phyloP scores from a whole-genome alignment of 805 yeast species.

The Kluyveromyces siamensis region DNA sequence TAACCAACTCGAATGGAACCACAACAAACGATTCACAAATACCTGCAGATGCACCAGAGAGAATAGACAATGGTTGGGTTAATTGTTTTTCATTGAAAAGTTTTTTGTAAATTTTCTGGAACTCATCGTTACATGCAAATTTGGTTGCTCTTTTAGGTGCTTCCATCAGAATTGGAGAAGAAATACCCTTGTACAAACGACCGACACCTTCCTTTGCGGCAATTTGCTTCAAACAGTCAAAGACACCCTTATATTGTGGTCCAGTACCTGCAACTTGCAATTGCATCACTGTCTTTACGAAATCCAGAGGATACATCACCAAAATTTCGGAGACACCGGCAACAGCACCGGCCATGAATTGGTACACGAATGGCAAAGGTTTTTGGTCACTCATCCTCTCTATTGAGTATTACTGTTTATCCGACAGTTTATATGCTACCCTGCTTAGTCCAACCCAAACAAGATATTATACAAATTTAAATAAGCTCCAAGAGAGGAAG shows the following conservation, averaged over 20 bases:
- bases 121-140: slow-evolving; percentile 96
- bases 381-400: slow-evolving; percentile 9
- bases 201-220: slow-evolving; percentile 77
- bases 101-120: slow-evolving; percentile 75
- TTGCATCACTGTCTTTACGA: slow-evolving; percentile 94
- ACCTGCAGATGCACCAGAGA: slow-evolving; percentile 98
- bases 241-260: slow-evolving; percentile 65
- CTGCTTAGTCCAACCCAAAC: neutral
- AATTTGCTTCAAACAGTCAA: slow-evolving; percentile 78
- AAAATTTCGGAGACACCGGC: slow-evolving; percentile 96
- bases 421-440: neutral
- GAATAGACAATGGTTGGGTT: slow-evolving; percentile 75
- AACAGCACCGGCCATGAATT: slow-evolving; percentile 84
- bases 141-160: slow-evolving; percentile 99
- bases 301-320: slow-evolving; percentile 94
- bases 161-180: slow-evolving; percentile 97
- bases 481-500: too few relatives aligned
- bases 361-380: slow-evolving; percentile 86
- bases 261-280: slow-evolving; percentile 48
- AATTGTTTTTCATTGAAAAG: slow-evolving; percentile 58
- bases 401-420: neutral
- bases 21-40: slow-evolving; percentile 94
- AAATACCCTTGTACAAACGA: slow-evolving; percentile 83
- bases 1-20: slow-evolving; percentile 94
- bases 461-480: too few relatives aligned